Evolutionary conservation across 2,329 filamentous ascomycete species (phyloP).

Genomic region (Tricladium varicosporioides): DNA sequence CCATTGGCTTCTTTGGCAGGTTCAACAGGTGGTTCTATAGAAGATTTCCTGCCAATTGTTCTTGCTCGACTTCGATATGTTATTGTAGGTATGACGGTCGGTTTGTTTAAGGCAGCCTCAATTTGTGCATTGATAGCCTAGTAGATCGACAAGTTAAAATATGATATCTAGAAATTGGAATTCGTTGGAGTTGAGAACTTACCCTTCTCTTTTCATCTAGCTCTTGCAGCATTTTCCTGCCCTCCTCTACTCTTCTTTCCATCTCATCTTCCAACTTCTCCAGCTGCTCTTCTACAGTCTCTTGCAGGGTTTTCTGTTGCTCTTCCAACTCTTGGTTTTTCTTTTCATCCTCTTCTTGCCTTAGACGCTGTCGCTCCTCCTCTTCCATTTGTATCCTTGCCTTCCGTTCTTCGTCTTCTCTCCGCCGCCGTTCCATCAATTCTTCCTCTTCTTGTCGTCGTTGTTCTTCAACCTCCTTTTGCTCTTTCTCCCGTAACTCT

Average conservation of each 20-base stretch:
- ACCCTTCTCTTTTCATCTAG: slow-evolving; percentile 29
- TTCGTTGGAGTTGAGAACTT: neutral
- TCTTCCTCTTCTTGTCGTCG: slow-evolving; percentile 20
- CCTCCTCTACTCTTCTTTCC: slow-evolving; percentile 25
- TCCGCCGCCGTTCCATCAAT: slow-evolving; percentile 18
- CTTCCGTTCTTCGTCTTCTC: slow-evolving; percentile 19
- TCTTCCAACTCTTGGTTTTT: slow-evolving; percentile 19
- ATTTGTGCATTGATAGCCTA: slow-evolving; percentile 31
- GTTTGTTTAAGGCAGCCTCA: slow-evolving; percentile 25
- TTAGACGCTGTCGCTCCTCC: slow-evolving; percentile 9
- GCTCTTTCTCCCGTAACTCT: slow-evolving; percentile 17
- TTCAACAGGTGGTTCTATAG: neutral
- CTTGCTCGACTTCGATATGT: slow-evolving; percentile 24
- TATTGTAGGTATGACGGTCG: slow-evolving; percentile 26
- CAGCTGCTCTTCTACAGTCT: slow-evolving; percentile 25
- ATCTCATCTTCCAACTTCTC: slow-evolving; percentile 31
- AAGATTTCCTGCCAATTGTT: slow-evolving; percentile 1
- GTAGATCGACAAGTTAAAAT: neutral
- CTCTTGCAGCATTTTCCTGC: slow-evolving; percentile 21
- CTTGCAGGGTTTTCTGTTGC: slow-evolving; percentile 16
- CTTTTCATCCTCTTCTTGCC: slow-evolving; percentile 23
- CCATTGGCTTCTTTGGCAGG: neutral
- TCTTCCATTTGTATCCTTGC: slow-evolving; percentile 13
- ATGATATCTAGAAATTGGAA: neutral
- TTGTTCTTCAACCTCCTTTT: slow-evolving; percentile 16